These are phyloP conservation scores for Lactifluus subvellereus DNA, from an alignment of 768 basidiomycete species.

Conservation along the genomic window DNA sequence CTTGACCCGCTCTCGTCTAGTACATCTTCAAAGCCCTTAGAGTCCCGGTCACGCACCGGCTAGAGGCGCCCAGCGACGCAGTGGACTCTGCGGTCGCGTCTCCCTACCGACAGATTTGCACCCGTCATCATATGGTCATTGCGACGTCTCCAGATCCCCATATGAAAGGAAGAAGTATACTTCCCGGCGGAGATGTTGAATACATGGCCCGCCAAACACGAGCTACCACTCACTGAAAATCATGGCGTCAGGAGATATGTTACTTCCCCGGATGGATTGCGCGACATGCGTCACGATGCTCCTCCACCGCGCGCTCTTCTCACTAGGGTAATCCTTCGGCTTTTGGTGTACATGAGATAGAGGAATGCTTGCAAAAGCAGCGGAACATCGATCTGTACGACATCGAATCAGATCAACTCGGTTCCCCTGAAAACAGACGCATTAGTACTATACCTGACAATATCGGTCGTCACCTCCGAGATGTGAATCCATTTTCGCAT, in stretches of 20 bases:
- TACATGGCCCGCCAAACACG: too few species aligned
- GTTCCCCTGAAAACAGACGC: not conserved
- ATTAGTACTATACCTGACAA: not conserved
- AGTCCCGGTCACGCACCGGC: not conserved
- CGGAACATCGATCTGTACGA: constrained; percentile 8
- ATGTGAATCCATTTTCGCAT: constrained; percentile 3
- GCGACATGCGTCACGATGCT: constrained; percentile 3
- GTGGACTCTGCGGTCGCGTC: constrained; percentile 3
- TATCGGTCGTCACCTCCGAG: constrained; percentile 2
- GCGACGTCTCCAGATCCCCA: constrained; percentile 8
- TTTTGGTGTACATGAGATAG: constrained; percentile 8
- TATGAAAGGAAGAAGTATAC: constrained; percentile 19
- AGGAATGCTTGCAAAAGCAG: not conserved
- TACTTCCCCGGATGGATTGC: not conserved
- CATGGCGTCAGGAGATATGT: constrained; percentile 7
- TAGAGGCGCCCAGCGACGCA: not conserved
- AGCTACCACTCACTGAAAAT: constrained; percentile 8
- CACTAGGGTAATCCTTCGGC: constrained; percentile 5
- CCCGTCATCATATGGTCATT: constrained; percentile 7
- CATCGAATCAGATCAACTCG: not conserved
- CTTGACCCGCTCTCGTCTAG: too few species aligned
- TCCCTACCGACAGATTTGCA: not conserved
- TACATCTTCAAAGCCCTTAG: not conserved
- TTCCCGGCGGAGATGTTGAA: constrained; percentile 4
- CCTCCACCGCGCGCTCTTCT: constrained; percentile 10